phyloP scores from a whole-genome alignment of 164 flowering plant genomes.

The Stephania yunnanensis region DNA sequence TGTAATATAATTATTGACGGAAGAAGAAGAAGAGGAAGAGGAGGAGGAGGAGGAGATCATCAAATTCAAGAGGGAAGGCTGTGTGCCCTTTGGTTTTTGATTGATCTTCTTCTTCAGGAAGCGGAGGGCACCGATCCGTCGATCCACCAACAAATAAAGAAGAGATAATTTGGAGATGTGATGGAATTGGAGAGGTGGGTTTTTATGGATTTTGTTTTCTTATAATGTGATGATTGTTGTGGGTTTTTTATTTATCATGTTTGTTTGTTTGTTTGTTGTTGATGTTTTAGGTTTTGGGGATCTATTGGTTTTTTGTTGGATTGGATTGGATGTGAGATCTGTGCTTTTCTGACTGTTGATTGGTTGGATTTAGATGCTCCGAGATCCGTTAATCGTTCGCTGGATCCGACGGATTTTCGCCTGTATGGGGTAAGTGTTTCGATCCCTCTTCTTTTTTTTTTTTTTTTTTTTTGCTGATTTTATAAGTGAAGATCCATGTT shows the following conservation, averaged over 20 bases:
- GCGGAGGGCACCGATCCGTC: not conserved
- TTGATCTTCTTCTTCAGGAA: not conserved
- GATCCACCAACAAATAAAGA: not conserved
- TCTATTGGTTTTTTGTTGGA: constrained; percentile 7
- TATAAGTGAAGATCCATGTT: too few species aligned
- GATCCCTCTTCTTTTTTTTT: not conserved
- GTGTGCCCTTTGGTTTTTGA: not conserved
- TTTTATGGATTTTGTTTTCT: not conserved
- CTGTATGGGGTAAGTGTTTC: constrained; percentile 57
- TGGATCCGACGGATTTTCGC: constrained; percentile 49
- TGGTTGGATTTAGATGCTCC: constrained; percentile 22
- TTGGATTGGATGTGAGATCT: constrained; percentile 7
- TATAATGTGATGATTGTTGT: not conserved
- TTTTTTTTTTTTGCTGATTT: too few species aligned
- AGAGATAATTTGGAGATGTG: not conserved
- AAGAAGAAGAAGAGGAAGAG: not conserved
- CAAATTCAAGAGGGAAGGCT: too few species aligned
- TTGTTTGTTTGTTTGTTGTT: not conserved
- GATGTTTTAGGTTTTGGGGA: not conserved
- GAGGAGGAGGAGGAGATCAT: not conserved
- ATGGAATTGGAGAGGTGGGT: not conserved
- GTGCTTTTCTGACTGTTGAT: not conserved
- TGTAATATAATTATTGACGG: not conserved
- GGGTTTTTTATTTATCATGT: too few species aligned
- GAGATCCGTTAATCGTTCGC: constrained; percentile 26